Evolutionary conservation across 495 filamentous ascomycete genomes (phyloP).

Genomic region (Penicillium longicatenatum): DNA sequence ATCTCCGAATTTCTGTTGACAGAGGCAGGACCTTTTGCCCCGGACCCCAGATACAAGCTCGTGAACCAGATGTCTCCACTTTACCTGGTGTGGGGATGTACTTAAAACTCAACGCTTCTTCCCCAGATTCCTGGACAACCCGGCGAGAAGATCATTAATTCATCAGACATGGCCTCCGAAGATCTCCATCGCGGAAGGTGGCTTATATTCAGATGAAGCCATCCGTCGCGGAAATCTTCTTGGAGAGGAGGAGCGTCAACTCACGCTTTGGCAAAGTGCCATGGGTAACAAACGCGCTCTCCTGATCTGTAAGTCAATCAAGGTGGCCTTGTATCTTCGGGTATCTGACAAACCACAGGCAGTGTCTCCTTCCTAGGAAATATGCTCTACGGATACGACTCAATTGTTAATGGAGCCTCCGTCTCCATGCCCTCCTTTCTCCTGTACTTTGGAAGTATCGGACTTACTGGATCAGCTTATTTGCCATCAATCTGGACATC

Average conservation of each 20-base stretch:
- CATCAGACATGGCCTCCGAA: no score
- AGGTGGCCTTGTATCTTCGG: neutral
- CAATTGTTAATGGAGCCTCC: neutral
- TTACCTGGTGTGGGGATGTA: no score
- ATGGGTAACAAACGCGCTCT: neutral
- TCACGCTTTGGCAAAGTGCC: neutral
- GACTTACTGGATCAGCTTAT: neutral
- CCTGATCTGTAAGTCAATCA: neutral
- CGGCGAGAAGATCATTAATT: no score
- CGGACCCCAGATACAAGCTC: no score
- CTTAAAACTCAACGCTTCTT: no score
- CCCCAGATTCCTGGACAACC: no score
- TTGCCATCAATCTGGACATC: conserved; percentile 1
- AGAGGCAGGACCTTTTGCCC: no score
- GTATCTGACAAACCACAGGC: neutral
- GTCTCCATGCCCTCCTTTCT: neutral
- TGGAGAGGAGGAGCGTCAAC: neutral
- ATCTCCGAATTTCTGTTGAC: no score
- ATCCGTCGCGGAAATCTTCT: neutral
- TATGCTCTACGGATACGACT: neutral
- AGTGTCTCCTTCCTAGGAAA: neutral
- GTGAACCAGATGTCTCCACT: no score
- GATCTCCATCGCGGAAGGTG: no score
- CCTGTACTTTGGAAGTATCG: neutral
- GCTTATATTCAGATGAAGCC: no score